These are phyloP conservation scores for Rosa persica DNA, from an alignment of 306 rosid species.

Conservation along the genomic window DNA sequence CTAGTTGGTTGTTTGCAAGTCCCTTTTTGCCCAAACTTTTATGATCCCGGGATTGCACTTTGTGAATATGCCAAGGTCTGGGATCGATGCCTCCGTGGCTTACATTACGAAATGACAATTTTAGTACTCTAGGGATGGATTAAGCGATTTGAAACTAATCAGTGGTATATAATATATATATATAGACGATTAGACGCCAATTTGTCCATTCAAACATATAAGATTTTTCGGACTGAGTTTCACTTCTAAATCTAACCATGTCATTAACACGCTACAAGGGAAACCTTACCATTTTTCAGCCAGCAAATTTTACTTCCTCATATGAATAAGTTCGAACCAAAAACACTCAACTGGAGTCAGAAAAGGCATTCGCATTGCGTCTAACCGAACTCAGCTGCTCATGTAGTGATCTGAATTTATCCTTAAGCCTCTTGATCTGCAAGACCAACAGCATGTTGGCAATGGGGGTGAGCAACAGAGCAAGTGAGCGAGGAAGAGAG, in stretches of 20 bases:
- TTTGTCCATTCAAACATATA: neutral
- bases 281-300: neutral
- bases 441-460: conserved; percentile 20
- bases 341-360: conserved; percentile 13
- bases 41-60: too few species aligned
- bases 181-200: neutral
- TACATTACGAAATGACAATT: neutral
- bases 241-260: neutral
- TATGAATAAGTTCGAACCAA: neutral
- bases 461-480: neutral
- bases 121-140: neutral
- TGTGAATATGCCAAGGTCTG: too few species aligned
- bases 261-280: neutral
- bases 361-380: conserved; percentile 31
- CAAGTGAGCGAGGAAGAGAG: conserved; percentile 10
- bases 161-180: neutral
- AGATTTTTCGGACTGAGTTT: neutral
- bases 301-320: neutral
- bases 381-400: conserved; percentile 59
- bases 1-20: neutral
- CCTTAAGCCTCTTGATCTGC: conserved; percentile 92
- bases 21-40: neutral
- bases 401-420: conserved; percentile 77
- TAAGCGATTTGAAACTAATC: neutral
- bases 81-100: neutral